Evolutionary conservation across 805 yeast genomes (phyloP).

Genomic region (Hemisphaericaspora nanyangensis): DNA sequence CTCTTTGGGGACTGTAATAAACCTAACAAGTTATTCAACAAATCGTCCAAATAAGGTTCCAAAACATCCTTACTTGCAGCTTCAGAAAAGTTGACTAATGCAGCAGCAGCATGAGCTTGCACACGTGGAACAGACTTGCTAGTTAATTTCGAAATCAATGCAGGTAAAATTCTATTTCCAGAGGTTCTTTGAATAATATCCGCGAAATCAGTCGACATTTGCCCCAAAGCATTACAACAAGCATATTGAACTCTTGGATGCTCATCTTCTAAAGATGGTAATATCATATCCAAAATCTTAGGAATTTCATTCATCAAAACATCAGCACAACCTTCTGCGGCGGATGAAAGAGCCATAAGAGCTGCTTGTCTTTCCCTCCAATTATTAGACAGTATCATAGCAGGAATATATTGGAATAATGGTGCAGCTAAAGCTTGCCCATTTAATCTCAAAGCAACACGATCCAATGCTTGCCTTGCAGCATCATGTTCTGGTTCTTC

Average conservation of each 20-base stretch:
- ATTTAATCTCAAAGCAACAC: slow-evolving; percentile 78
- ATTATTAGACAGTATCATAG: slow-evolving; percentile 66
- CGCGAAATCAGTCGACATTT: slow-evolving; percentile 94
- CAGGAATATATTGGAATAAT: slow-evolving; percentile 80
- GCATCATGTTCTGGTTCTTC: slow-evolving; percentile 86
- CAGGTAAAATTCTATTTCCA: slow-evolving; percentile 79
- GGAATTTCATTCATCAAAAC: slow-evolving; percentile 79
- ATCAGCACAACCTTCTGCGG: slow-evolving; percentile 96
- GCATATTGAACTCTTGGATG: slow-evolving; percentile 97
- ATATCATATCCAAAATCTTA: slow-evolving; percentile 73
- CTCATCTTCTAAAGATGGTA: slow-evolving; percentile 79
- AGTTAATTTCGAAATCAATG: slow-evolving; percentile 76
- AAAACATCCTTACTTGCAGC: slow-evolving; percentile 81
- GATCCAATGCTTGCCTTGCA: slow-evolving; percentile 91
- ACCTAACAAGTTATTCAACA: slow-evolving; percentile 69
- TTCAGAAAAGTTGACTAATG: slow-evolving; percentile 91
- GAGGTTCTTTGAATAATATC: slow-evolving; percentile 79
- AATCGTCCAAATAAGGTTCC: slow-evolving; percentile 87
- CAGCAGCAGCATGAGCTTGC: slow-evolving; percentile 98
- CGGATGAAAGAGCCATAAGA: slow-evolving; percentile 91
- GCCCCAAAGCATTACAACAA: slow-evolving; percentile 95
- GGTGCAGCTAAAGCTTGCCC: slow-evolving; percentile 85
- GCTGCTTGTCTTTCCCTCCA: slow-evolving; percentile 99
- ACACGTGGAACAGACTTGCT: slow-evolving; percentile 80
- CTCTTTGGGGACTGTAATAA: slow-evolving; percentile 81